Conservation (phyloP, 2,329 filamentous ascomycete species). For the Colletotrichum eremochloae region DNA sequence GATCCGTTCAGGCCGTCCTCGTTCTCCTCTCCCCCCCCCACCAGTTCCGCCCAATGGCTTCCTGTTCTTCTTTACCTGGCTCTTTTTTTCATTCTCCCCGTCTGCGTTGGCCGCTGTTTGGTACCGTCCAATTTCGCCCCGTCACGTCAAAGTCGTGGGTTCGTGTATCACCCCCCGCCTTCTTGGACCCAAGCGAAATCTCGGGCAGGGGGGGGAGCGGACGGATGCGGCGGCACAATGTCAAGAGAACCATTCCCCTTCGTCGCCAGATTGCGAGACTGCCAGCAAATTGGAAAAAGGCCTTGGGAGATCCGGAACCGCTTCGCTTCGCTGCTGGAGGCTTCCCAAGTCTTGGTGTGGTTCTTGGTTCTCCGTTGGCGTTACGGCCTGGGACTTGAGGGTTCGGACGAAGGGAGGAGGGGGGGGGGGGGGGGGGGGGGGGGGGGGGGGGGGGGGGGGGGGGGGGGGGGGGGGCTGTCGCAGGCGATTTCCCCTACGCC, state of each 20-base stretch:
- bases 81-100: background rate
- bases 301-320: too few species aligned
- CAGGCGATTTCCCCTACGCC: background rate
- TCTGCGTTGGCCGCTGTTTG: background rate
- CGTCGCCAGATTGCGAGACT: background rate
- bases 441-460: constrained; percentile 1
- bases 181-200: background rate
- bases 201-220: background rate
- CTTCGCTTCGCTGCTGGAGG: too few species aligned
- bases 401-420: constrained; percentile 17
- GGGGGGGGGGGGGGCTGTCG: constrained; percentile 9
- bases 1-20: background rate
- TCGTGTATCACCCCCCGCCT: background rate
- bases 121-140: background rate
- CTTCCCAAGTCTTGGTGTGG: background rate
- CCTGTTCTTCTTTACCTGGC: background rate
- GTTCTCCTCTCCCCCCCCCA: background rate
- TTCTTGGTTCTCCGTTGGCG: background rate
- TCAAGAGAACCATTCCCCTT: constrained; percentile 11
- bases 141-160: background rate
- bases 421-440: constrained; percentile 3
- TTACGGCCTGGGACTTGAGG: background rate
- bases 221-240: constrained; percentile 35
- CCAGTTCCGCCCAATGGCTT: background rate
- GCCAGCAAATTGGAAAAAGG: background rate